Evolutionary conservation across 176 grass and related monocot species (phyloP), one percentile per base, ranked within the genome.

Genomic region (Raddia guianensis): DNA sequence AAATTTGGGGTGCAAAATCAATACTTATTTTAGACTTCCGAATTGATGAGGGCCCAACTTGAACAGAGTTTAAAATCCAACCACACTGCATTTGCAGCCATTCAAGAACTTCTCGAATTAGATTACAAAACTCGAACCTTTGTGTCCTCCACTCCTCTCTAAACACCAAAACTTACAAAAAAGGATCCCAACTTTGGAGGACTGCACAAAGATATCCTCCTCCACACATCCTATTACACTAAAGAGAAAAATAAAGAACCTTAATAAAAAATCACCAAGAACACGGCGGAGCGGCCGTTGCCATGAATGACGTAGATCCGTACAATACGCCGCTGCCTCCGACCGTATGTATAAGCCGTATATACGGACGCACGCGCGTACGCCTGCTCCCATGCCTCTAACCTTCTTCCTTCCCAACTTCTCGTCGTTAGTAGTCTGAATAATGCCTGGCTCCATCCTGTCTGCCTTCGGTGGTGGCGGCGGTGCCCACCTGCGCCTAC

Each of bases 401-500:
- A 34, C 64, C 67, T 72, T 66, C 32, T 64, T 37, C 72, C 53
- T 33, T 64, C 21, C 67, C 43, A 16, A 35, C 45, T 9, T 80
- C 62, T 68, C 71, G 54, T 34, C 45, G 46, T 60, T 68, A 63
- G 63, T 82, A 45, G 64, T 81, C 77, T 66, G 58, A 48, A 33
- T 27, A 70, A 77, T 82, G 79, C 85, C 85, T 87, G 79, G 85
- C 85, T 87, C 79, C 85, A 82, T 47, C 72, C 65, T 82, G 85
- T 87, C 16, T 87, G 79, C 85, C 79, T 18, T 72, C 49, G 49
- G 63, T 72, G 60, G 78, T n/a, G 78, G 66, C 67, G 58, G 48
- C 57, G 47, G 54, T 73, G 66, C 64, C 74, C 35, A 35, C 45
- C 14, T 7, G 49, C 69, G 49, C 18, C 81, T 84, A 75, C 81